phyloP scores from a whole-genome alignment of 2,329 filamentous ascomycete species.

The Fusarium cicatricum region DNA sequence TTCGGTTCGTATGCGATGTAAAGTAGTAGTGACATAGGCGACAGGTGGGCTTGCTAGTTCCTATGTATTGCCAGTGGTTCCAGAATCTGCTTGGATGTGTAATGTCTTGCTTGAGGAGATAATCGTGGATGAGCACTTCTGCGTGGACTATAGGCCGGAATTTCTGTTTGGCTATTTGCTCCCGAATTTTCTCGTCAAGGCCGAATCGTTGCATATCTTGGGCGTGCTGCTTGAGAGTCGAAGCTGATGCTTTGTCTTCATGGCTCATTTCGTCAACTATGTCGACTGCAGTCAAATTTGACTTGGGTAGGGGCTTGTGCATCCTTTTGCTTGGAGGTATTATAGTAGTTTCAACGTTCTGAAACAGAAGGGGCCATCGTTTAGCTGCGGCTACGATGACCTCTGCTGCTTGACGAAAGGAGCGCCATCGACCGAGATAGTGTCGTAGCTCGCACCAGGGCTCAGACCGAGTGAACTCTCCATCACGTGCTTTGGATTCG shows the following conservation, averaged over 20 bases:
- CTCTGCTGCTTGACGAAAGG: slow-evolving; percentile 33
- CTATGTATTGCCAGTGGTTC: slow-evolving; percentile 44
- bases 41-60: slow-evolving; percentile 48
- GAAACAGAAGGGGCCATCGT: slow-evolving; percentile 39
- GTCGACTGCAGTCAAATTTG: neutral
- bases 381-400: slow-evolving; percentile 13
- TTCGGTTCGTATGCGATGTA: neutral
- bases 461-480: slow-evolving; percentile 2
- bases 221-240: neutral
- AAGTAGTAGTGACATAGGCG: slow-evolving; percentile 47
- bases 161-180: slow-evolving; percentile 3
- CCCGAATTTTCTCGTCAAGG: slow-evolving; percentile 22
- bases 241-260: neutral
- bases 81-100: slow-evolving; percentile 36
- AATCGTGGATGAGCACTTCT: slow-evolving; percentile 42
- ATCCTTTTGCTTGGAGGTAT: slow-evolving; percentile 32
- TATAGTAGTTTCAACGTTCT: slow-evolving; percentile 34
- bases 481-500: slow-evolving; percentile 2
- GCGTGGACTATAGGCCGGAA: slow-evolving; percentile 44
- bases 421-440: slow-evolving; percentile 36
- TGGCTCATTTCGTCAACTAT: neutral
- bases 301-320: neutral
- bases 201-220: slow-evolving; percentile 29
- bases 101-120: slow-evolving; percentile 10
- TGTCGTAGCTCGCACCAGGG: slow-evolving; percentile 38